Conservation (phyloP, 2,329 filamentous ascomycete species). For the Fusarium mangiferae region DNA sequence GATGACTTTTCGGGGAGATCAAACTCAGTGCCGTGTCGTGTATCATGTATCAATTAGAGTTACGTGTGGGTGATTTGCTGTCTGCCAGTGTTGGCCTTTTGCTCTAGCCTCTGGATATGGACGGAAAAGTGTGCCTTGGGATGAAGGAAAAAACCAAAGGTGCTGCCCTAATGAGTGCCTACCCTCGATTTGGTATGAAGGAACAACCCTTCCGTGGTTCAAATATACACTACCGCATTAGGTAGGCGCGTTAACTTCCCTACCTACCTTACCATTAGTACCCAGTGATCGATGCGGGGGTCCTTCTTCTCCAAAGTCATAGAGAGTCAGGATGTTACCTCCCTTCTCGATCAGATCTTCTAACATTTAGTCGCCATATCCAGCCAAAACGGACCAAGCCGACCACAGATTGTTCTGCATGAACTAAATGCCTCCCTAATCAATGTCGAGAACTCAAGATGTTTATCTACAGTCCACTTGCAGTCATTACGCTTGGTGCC, state of each 20-base stretch:
- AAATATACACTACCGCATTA: not conserved
- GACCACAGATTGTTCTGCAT: not conserved
- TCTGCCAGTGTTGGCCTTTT: conserved; percentile 5
- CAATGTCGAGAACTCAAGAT: not conserved
- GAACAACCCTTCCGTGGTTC: conserved; percentile 18
- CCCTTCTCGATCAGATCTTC: not conserved
- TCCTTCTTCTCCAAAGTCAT: not conserved
- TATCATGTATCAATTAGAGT: conserved; percentile 7
- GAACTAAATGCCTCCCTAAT: not conserved
- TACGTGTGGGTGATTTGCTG: conserved; percentile 1
- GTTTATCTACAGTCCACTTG: not conserved
- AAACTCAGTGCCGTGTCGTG: conserved; percentile 6
- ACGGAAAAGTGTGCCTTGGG: conserved; percentile 1
- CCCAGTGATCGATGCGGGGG: not conserved
- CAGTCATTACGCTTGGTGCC: conserved; percentile 23
- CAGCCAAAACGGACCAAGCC: not conserved
- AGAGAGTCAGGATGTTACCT: not conserved
- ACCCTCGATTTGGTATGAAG: not conserved
- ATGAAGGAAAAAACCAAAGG: not conserved
- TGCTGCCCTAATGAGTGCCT: not conserved
- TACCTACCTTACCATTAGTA: not conserved
- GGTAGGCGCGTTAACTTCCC: not conserved
- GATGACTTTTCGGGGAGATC: conserved; percentile 15
- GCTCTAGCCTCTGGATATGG: not conserved
- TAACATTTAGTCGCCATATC: not conserved